Conservation (phyloP, 2,329 filamentous ascomycete genomes). For the Aspergillus sp. region DNA sequence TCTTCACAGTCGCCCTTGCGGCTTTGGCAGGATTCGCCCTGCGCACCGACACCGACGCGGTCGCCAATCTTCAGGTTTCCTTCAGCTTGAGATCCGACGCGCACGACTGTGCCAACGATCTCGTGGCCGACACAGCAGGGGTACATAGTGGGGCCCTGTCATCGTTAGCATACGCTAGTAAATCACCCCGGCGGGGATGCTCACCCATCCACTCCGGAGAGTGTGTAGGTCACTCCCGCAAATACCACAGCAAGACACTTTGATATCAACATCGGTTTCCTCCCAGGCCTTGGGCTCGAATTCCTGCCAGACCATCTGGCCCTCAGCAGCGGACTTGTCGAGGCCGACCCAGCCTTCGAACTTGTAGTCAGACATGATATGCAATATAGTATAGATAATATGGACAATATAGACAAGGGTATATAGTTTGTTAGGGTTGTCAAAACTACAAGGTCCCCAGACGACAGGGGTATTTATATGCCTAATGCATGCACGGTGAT, state of each 20-base stretch:
- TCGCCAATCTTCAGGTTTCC: conserved; percentile 27
- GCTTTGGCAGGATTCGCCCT: conserved; percentile 48
- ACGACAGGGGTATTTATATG: too few species aligned
- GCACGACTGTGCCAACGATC: conserved; percentile 55
- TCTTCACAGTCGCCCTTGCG: conserved; percentile 45
- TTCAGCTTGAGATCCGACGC: conserved; percentile 44
- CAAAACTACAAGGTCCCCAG: too few species aligned
- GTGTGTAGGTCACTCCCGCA: conserved; percentile 58
- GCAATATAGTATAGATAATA: too few species aligned
- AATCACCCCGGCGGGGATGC: conserved; percentile 3
- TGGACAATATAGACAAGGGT: too few species aligned
- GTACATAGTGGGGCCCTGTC: conserved; percentile 26
- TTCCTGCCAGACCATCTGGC: conserved; percentile 50
- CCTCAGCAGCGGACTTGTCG: conserved; percentile 42
- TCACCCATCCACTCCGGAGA: conserved; percentile 44
- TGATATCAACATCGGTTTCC: conserved; percentile 59
- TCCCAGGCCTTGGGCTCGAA: conserved; percentile 61
- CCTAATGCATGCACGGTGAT: too few species aligned
- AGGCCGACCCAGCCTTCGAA: conserved; percentile 55
- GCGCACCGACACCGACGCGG: conserved; percentile 53
- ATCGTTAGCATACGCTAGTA: conserved; percentile 1
- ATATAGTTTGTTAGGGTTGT: too few species aligned
- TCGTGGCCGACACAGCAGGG: conserved; percentile 57
- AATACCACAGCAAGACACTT: conserved; percentile 58
- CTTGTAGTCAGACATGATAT: conserved; percentile 23